A percentile compares a stretch with the other conserved stretches of the same genome.
Conservation (phyloP, 1,284 basidiomycete species). For the Apiotrichum porosum region DNA sequence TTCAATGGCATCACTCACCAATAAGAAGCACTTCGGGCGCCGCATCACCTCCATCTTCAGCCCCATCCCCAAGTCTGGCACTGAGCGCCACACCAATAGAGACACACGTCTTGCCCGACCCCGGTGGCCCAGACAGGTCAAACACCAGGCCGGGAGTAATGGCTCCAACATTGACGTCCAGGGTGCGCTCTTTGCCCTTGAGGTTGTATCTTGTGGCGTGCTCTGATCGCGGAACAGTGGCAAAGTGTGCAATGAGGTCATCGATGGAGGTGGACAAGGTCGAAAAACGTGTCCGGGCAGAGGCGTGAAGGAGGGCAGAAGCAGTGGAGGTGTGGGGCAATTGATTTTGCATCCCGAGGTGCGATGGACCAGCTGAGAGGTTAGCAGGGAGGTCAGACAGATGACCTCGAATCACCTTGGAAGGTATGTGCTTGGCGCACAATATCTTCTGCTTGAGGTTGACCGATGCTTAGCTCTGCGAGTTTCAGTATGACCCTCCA, state of each 20-base stretch:
- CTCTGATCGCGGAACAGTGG: neutral
- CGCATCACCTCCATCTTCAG: conserved; percentile 8
- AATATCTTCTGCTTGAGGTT: conserved; percentile 30
- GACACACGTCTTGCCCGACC: conserved; percentile 42
- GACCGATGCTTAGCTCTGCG: conserved; percentile 32
- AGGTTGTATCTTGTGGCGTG: neutral
- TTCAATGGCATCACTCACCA: conserved; percentile 22
- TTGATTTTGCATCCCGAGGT: neutral
- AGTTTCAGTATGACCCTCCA: neutral
- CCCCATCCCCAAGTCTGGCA: conserved; percentile 20
- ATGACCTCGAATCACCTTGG: conserved; percentile 12
- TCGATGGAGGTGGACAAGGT: conserved; percentile 36
- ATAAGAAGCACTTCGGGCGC: conserved; percentile 41
- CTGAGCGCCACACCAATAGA: conserved; percentile 32
- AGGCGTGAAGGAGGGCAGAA: conserved; percentile 22
- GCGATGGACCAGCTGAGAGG: conserved; percentile 6
- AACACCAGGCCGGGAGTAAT: conserved; percentile 40
- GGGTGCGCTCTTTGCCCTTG: conserved; percentile 21
- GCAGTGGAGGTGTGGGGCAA: conserved; percentile 21
- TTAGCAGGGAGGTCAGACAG: neutral
- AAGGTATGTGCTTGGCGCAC: conserved; percentile 19
- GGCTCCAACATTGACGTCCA: neutral
- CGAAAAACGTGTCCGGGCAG: conserved; percentile 23
- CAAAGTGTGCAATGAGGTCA: conserved; percentile 25
- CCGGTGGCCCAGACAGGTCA: conserved; percentile 45